phyloP scores from a whole-genome alignment of 768 basidiomycete genomes.

The Calocybe gangraenosa region DNA sequence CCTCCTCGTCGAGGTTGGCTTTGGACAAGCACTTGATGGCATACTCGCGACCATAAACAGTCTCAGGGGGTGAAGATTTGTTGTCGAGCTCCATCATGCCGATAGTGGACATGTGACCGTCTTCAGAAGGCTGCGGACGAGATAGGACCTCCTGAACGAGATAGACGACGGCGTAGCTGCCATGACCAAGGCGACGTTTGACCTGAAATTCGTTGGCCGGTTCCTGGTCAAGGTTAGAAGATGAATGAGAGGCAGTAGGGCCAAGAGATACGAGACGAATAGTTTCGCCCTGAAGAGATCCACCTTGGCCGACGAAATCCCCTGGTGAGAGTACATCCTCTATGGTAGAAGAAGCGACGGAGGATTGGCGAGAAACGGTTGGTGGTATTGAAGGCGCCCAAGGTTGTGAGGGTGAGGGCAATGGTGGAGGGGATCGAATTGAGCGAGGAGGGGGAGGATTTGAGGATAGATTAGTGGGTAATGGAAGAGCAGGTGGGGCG shows the following conservation, averaged over 20 bases:
- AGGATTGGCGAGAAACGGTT: slow-evolving; percentile 29
- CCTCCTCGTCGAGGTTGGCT: slow-evolving; percentile 86
- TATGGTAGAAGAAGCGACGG: slow-evolving; percentile 33
- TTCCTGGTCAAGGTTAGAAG: slow-evolving; percentile 29
- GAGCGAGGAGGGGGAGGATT: slow-evolving; percentile 33
- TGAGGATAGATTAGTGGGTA: slow-evolving; percentile 28
- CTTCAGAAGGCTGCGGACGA: slow-evolving; percentile 44
- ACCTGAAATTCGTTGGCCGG: slow-evolving; percentile 77
- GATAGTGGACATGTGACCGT: slow-evolving; percentile 53
- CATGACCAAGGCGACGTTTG: slow-evolving; percentile 79
- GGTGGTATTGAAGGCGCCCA: slow-evolving; percentile 22
- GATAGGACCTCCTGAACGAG: slow-evolving; percentile 73
- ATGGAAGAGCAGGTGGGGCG: slow-evolving; percentile 18
- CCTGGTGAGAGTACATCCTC: slow-evolving; percentile 70
- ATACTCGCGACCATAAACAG: slow-evolving; percentile 72
- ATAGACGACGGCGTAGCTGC: slow-evolving; percentile 93
- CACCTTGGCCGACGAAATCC: slow-evolving; percentile 69
- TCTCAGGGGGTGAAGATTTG: slow-evolving; percentile 26
- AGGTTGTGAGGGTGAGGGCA: slow-evolving; percentile 23
- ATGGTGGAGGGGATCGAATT: slow-evolving; percentile 27
- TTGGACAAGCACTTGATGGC: slow-evolving; percentile 98
- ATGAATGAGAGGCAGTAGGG: slow-evolving; percentile 24
- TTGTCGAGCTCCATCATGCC: slow-evolving; percentile 54
- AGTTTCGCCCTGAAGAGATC: slow-evolving; percentile 59
- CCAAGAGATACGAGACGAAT: slow-evolving; percentile 55